A percentile compares a stretch with the other conserved stretches of the same genome.
Conservation (phyloP, 2,329 filamentous ascomycete genomes). For the Alternaria gaisen region DNA sequence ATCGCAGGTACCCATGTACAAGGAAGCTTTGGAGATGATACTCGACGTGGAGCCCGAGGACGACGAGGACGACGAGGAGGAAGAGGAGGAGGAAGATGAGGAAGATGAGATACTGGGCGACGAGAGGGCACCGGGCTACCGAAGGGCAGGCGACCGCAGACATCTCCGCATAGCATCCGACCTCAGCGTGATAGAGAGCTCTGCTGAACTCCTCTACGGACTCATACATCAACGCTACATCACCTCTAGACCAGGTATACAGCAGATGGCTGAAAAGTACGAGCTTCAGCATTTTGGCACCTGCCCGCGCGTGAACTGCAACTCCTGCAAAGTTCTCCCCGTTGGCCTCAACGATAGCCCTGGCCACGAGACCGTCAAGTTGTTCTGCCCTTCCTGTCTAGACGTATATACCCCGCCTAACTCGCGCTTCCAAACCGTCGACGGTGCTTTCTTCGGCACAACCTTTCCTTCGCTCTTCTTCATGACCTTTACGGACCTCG, state of each 20-base stretch:
- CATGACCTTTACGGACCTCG: conserved; percentile 97
- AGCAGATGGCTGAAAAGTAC: conserved; percentile 99
- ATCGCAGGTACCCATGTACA: conserved; percentile 97
- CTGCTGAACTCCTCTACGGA: conserved; percentile 97
- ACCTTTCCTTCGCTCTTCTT: conserved; percentile 98
- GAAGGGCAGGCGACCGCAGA: conserved; percentile 64
- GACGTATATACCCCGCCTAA: conserved; percentile 98
- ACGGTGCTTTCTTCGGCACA: conserved; percentile 97
- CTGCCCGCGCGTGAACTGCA: conserved; percentile 94
- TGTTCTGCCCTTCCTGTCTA: conserved; percentile 95
- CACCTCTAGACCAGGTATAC: conserved; percentile 92
- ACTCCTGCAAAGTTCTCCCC: conserved; percentile 86
- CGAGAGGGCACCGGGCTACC: conserved; percentile 67
- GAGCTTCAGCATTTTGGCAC: conserved; percentile 94
- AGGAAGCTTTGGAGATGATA: conserved; percentile 99
- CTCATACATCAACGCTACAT: conserved; percentile 99
- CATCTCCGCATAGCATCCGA: conserved; percentile 90
- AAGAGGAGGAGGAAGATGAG: conserved; percentile 70
- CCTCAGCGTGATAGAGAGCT: conserved; percentile 93
- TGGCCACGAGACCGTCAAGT: conserved; percentile 95
- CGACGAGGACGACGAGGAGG: conserved; percentile 80
- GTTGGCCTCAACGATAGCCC: conserved; percentile 95
- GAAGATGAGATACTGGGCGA: conserved; percentile 55
- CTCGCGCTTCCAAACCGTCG: conserved; percentile 95
- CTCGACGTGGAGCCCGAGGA: conserved; percentile 97